Evolutionary conservation across 306 rosid species (phyloP).

Genomic region (Cicer pinnatifidum): DNA sequence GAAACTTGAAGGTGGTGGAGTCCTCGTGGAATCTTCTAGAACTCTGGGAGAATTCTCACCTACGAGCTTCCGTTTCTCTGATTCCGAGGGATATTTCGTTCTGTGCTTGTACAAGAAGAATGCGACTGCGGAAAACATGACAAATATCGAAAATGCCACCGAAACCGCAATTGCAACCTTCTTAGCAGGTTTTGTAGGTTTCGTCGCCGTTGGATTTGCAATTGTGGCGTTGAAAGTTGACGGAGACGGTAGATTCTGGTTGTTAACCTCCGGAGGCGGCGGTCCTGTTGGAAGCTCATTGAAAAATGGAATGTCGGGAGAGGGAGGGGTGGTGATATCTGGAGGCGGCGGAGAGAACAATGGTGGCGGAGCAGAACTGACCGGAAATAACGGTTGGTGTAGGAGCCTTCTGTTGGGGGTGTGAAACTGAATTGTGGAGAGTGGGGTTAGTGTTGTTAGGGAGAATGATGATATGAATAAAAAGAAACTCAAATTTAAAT

Average conservation of each 20-base stretch:
- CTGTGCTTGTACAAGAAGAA: slow-evolving; percentile 83
- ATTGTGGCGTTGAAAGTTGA: slow-evolving; percentile 45
- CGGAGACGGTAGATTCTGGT: slow-evolving; percentile 50
- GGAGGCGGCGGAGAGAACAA: slow-evolving; percentile 49
- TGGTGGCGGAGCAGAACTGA: slow-evolving; percentile 62
- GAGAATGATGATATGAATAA: slow-evolving; percentile 40
- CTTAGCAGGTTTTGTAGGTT: slow-evolving; percentile 62
- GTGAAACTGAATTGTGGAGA: slow-evolving; percentile 17
- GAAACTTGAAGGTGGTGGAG: slow-evolving; percentile 65
- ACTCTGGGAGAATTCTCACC: slow-evolving; percentile 48
- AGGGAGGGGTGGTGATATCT: slow-evolving; percentile 20
- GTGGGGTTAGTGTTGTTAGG: neutral
- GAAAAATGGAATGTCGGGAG: slow-evolving; percentile 72
- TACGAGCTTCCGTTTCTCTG: slow-evolving; percentile 60
- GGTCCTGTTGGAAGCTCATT: slow-evolving; percentile 63
- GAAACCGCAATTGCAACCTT: slow-evolving; percentile 75
- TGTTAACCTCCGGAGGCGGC: slow-evolving; percentile 48
- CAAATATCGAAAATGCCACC: slow-evolving; percentile 71
- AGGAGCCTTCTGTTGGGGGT: slow-evolving; percentile 57
- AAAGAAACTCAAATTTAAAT: slow-evolving; percentile 40
- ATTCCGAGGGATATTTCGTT: slow-evolving; percentile 44
- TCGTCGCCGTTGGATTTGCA: slow-evolving; percentile 65
- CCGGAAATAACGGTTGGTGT: slow-evolving; percentile 85
- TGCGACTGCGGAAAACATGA: slow-evolving; percentile 75
- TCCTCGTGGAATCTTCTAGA: slow-evolving; percentile 52